Base-by-base conservation (phyloP, 2,329 filamentous ascomycete genomes). In the Waltergamsia citrina region DNA sequence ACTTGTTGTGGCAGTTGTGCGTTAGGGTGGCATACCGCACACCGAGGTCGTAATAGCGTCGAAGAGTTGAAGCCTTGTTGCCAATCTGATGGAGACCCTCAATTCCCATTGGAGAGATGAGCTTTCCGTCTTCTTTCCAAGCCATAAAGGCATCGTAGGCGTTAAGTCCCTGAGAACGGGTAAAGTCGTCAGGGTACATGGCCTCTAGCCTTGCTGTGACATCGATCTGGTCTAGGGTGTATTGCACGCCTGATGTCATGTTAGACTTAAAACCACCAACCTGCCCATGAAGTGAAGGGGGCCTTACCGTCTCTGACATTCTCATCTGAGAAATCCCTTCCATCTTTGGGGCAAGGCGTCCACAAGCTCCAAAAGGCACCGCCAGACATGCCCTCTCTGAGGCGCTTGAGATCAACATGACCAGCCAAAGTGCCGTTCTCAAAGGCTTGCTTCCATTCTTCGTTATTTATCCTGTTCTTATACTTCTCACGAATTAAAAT, bases 321-420 rank as follows among this genome's bases (percentile, higher is more conserved):
- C 34, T 68, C 71, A 47, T 87, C 72, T 0, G 81, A 82, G 49
- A 85, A 87, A 55, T 93, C 77, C 5, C 70, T 70, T 30, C 74
- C 76, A 47, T 90, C 76, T 9, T 57, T 54, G 0, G 88, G 87
- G 50, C 88, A 95, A 0, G 74, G 74, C 26, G 82, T 76, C 48
- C 71, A 96, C 8, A 92, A 85, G 51, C 81, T 88, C 90, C 88
- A 95, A 54, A 95, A 95, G n/a, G 84, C 79, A 36, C 87, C 90
- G 25, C 87, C 87, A 41, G 81, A 76, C 44, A 70, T 67, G 2
- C 88, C 87, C 32, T 74, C 57, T 23, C 72, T 67, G 31, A 94
- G 67, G 5, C 88, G 76, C 2, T 81, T 78, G 7, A 94, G 62
- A 53, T 96, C 90, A 34, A 92, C 81, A 44, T 96, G 84, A 4